phyloP scores from a whole-genome alignment of 306 rosid genomes.

The Acacia crassicarpa region DNA sequence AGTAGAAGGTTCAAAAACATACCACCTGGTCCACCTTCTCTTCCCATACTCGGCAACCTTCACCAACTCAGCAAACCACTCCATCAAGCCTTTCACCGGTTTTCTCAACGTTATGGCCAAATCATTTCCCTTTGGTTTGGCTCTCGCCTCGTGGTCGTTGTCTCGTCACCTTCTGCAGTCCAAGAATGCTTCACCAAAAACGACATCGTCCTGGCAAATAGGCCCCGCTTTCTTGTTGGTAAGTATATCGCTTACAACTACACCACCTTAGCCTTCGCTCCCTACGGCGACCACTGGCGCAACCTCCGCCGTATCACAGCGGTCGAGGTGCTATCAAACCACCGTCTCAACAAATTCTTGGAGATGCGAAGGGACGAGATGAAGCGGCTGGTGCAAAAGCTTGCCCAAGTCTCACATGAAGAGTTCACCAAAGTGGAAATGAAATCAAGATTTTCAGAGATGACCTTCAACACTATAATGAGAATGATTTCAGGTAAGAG shows the following conservation, averaged over 20 bases:
- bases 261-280: neutral
- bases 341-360: slow-evolving; percentile 28
- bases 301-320: slow-evolving; percentile 63
- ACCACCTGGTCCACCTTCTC: slow-evolving; percentile 54
- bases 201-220: neutral
- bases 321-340: slow-evolving; percentile 48
- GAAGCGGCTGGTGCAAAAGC: neutral
- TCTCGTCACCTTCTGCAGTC: neutral
- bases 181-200: neutral
- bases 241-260: neutral
- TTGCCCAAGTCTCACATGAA: neutral
- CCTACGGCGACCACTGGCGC: slow-evolving; percentile 73
- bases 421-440: slow-evolving; percentile 42
- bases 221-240: neutral
- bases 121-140: slow-evolving; percentile 38
- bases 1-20: slow-evolving; percentile 28
- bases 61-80: slow-evolving; percentile 42
- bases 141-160: neutral
- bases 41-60: slow-evolving; percentile 66
- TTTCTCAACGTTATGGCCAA: slow-evolving; percentile 47
- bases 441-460: slow-evolving; percentile 30
- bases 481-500: slow-evolving; percentile 58
- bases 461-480: slow-evolving; percentile 53
- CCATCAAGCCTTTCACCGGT: slow-evolving; percentile 21
- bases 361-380: slow-evolving; percentile 35